Evolutionary conservation across 1,284 basidiomycete species (phyloP).

Genomic region (Apiotrichum sp.): DNA sequence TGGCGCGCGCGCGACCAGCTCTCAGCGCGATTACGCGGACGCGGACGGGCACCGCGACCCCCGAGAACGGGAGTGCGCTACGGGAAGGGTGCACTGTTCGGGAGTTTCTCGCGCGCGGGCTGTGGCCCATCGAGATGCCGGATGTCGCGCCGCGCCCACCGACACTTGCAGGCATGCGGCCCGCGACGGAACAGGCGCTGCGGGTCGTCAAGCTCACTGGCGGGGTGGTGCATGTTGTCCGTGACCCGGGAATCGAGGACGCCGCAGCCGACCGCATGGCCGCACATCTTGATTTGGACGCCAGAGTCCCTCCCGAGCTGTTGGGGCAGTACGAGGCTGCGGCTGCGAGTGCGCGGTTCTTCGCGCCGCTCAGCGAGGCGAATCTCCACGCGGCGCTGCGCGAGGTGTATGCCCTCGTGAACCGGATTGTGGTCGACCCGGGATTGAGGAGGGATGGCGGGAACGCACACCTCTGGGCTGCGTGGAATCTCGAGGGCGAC

Average conservation of each 20-base stretch:
- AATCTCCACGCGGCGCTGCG: neutral
- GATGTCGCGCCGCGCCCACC: neutral
- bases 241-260: neutral
- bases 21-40: no score
- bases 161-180: neutral
- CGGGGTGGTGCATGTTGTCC: neutral
- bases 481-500: neutral
- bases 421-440: neutral
- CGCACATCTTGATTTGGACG: neutral
- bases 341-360: neutral
- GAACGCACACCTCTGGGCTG: neutral
- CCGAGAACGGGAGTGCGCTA: no score
- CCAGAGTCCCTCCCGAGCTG: neutral
- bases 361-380: neutral
- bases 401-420: neutral
- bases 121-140: constrained; percentile 3
- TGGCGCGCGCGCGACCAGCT: no score
- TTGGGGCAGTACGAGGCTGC: neutral
- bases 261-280: neutral
- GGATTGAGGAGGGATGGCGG: neutral
- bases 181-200: neutral
- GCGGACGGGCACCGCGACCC: no score
- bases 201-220: neutral
- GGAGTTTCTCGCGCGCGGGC: constrained; percentile 1
- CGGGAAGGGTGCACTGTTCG: neutral